phyloP scores from a whole-genome alignment of 1,284 basidiomycete species.

The Abortiporus biennis region DNA sequence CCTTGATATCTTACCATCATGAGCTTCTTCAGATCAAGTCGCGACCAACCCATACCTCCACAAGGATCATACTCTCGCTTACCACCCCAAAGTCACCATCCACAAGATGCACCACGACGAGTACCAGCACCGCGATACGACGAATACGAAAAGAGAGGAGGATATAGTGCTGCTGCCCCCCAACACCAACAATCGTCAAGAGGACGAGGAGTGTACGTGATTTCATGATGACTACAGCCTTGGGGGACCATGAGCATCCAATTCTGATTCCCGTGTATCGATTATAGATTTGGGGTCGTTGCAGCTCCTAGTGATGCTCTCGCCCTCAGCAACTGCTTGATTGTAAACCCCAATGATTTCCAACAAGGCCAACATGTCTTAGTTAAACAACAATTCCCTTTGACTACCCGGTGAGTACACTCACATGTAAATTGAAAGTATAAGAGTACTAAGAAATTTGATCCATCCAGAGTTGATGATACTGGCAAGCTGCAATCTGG shows the following conservation, averaged over 20 bases:
- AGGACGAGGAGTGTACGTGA: conserved; percentile 36
- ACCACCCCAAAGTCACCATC: conserved; percentile 22
- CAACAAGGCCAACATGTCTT: conserved; percentile 66
- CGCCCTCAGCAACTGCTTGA: conserved; percentile 78
- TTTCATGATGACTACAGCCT: background rate
- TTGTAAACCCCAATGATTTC: conserved; percentile 78
- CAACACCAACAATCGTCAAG: conserved; percentile 28
- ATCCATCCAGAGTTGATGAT: conserved; percentile 54
- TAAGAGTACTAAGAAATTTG: no score
- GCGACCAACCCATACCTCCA: conserved; percentile 31
- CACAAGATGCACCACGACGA: conserved; percentile 11
- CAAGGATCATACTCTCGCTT: conserved; percentile 42
- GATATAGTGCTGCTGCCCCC: conserved; percentile 20
- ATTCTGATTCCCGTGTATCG: background rate
- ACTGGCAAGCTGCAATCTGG: conserved; percentile 62
- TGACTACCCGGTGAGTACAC: conserved; percentile 64
- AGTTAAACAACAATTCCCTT: conserved; percentile 61
- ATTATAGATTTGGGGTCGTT: conserved; percentile 50
- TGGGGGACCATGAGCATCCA: no score
- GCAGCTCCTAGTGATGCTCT: conserved; percentile 54
- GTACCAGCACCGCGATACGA: conserved; percentile 38
- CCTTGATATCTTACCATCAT: background rate
- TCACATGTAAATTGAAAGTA: background rate
- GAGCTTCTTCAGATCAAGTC: conserved; percentile 39
- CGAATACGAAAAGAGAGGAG: conserved; percentile 32